Percentiles rank a stretch among this genome's conserved stretches.
Evolutionary conservation across 768 basidiomycete genomes (phyloP).

Genomic region (Trametes maxima): DNA sequence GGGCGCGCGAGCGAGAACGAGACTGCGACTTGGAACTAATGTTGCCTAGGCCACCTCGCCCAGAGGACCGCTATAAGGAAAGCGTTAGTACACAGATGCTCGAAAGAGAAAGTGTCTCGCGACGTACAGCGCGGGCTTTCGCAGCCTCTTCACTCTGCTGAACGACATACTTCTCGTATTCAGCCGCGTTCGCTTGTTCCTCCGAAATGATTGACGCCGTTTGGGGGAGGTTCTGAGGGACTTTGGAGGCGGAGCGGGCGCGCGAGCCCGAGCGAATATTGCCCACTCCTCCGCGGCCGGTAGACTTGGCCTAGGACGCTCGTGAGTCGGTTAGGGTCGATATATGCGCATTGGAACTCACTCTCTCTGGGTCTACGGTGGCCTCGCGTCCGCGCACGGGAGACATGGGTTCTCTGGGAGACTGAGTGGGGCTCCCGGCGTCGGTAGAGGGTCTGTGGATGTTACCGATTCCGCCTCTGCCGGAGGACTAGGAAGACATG

Average conservation of each 20-base stretch:
- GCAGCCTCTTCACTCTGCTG: conserved; percentile 34
- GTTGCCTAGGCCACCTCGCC: conserved; percentile 88
- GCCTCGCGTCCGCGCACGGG: conserved; percentile 64
- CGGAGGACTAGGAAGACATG: conserved; percentile 35
- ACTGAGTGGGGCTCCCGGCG: conserved; percentile 24
- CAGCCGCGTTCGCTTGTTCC: conserved; percentile 22
- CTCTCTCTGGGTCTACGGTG: conserved; percentile 39
- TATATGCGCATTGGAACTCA: conserved; percentile 26
- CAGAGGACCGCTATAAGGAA: conserved; percentile 56
- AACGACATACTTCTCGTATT: conserved; percentile 45
- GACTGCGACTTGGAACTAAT: conserved; percentile 59
- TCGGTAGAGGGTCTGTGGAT: conserved; percentile 52
- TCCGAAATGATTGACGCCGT: conserved; percentile 34
- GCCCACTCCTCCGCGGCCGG: conserved; percentile 82
- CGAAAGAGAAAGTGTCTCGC: neutral
- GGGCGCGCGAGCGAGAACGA: conserved; percentile 43
- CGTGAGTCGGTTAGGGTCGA: neutral
- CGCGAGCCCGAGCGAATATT: conserved; percentile 84
- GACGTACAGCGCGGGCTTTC: conserved; percentile 24
- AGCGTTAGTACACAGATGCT: neutral
- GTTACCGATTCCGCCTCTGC: conserved; percentile 72
- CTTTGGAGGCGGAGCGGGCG: conserved; percentile 36
- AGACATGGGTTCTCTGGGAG: conserved; percentile 55
- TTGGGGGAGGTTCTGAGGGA: conserved; percentile 22
- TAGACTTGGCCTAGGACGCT: conserved; percentile 46